Evolutionary conservation across 2,329 filamentous ascomycete genomes (phyloP).

Genomic region (Trichoderma sp.): DNA sequence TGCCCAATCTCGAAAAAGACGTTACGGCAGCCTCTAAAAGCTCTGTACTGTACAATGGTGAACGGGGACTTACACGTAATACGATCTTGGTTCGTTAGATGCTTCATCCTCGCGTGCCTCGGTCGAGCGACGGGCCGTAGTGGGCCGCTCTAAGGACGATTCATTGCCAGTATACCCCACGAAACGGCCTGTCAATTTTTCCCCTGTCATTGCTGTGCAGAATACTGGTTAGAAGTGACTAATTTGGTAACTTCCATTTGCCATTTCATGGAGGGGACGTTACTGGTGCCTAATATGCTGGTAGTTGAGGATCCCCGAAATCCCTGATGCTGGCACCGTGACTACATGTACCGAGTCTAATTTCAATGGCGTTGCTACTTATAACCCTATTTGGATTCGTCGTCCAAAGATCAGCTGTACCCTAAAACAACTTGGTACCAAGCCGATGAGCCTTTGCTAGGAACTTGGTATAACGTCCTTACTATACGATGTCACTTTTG

Average conservation of each 20-base stretch:
- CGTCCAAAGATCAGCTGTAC: too few relatives aligned
- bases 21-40: neutral
- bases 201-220: neutral
- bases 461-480: too few relatives aligned
- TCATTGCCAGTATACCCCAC: neutral
- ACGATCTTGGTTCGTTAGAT: neutral
- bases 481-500: too few relatives aligned
- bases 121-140: neutral
- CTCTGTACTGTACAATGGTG: neutral
- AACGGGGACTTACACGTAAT: neutral
- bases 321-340: too few relatives aligned
- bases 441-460: too few relatives aligned
- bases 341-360: too few relatives aligned
- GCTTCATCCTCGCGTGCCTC: neutral
- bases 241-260: neutral
- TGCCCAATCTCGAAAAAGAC: neutral
- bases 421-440: too few relatives aligned
- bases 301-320: too few relatives aligned
- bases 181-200: neutral
- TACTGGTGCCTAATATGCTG: too few relatives aligned
- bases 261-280: too few relatives aligned
- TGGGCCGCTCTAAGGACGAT: neutral
- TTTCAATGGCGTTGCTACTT: too few relatives aligned
- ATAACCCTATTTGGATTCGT: too few relatives aligned
- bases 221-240: neutral